Evolutionary conservation across 352 stramenopile species (phyloP), one percentile per base, ranked within the genome.

Genomic region (Globisporangium sylvaticum): DNA sequence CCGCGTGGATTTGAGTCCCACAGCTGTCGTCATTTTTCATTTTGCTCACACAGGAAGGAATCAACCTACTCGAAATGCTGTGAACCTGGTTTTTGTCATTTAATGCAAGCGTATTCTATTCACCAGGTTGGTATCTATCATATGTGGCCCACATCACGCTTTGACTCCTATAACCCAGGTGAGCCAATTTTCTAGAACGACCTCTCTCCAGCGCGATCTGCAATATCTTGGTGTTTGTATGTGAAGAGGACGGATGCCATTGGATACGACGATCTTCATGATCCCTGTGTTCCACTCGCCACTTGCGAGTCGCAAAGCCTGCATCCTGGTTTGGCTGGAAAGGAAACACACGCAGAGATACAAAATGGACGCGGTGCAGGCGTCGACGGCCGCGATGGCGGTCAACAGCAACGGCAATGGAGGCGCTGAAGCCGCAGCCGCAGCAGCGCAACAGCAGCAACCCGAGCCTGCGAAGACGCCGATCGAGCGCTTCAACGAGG

Each of bases 401-500:
- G 44, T 50, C 7, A 12, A 29, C 20, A 12, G 37, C 25, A 48
- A 61, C 10, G 32, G n/a, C 42, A 46, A 20, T 27, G 18, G 4
- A 27, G 29, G 4, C 12, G 24, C 34, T 20, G 60, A n/a, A 2
- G 4, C 56, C 15, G 56, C 9, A 6, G 55, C 22, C 50, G 71
- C 20, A 7, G 32, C 39, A 54, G 53, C 22, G 61, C 22, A 27
- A 22, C 31, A 55, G 58, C 37, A 32, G 15, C 1, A 24, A 6
- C n/a, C n/a, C n/a, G 59, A 66, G 9, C 34, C 31, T 20, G 50
- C 59, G 12, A 75, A 78, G 70, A 73, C 81, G 67, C 80, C 80
- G 20, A 62, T 89, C 34, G 76, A 92, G 62, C 72, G 70, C 22
- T 78, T 88, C 48, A 70, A 53, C 22, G 82, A 88, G 32, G 66